phyloP scores from a whole-genome alignment of 2,329 filamentous ascomycete species.

The Ilyonectria destructans region DNA sequence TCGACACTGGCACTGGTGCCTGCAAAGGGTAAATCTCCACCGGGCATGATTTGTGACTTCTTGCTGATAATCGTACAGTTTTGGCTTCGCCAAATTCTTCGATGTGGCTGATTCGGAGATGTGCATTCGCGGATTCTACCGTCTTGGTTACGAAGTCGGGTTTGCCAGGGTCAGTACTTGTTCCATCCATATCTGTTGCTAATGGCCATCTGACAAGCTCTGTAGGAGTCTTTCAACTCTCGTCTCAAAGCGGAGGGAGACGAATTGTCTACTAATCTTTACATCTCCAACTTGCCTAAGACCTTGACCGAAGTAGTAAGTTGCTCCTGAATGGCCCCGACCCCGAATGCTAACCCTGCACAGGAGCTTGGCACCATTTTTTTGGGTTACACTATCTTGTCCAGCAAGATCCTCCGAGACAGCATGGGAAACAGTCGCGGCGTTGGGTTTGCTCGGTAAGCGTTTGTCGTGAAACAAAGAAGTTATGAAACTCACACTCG shows the following conservation, averaged over 20 bases:
- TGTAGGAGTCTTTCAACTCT: constrained; percentile 95
- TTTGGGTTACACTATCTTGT: constrained; percentile 86
- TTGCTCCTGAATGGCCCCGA: constrained; percentile 32
- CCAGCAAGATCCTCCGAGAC: constrained; percentile 95
- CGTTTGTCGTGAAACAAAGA: constrained; percentile 23
- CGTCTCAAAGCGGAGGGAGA: constrained; percentile 97
- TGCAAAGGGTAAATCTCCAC: constrained; percentile 87
- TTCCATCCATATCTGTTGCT: background rate
- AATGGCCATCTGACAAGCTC: constrained; percentile 20
- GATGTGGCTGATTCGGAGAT: constrained; percentile 91
- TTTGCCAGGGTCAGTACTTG: constrained; percentile 84
- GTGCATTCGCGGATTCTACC: constrained; percentile 96
- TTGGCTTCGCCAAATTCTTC: constrained; percentile 97
- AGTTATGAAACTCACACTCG: constrained; percentile 13
- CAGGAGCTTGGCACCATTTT: constrained; percentile 86
- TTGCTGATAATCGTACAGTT: constrained; percentile 69
- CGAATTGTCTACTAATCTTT: constrained; percentile 91
- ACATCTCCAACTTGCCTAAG: constrained; percentile 97
- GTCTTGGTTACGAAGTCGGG: constrained; percentile 95
- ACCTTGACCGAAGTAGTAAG: constrained; percentile 90
- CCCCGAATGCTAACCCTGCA: constrained; percentile 27
- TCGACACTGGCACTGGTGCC: constrained; percentile 91
- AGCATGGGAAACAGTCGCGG: constrained; percentile 93
- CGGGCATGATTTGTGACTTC: background rate
- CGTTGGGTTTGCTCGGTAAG: constrained; percentile 95